Conservation (phyloP, 2,329 filamentous ascomycete genomes). For the Claviceps sp. region DNA sequence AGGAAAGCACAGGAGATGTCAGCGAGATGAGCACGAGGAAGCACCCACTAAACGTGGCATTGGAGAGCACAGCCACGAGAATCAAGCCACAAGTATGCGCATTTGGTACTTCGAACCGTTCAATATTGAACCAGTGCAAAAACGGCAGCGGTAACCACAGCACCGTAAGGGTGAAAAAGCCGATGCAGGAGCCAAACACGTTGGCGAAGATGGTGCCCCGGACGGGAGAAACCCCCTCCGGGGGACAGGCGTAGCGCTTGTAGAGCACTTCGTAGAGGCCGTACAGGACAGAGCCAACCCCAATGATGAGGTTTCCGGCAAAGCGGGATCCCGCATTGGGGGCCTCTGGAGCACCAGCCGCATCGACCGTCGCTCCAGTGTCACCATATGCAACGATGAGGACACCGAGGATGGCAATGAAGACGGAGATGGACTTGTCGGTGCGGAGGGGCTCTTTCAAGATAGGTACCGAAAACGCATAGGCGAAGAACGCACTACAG, state of each 20-base stretch:
- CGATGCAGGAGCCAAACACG: constrained; percentile 78
- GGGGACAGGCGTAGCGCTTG: constrained; percentile 85
- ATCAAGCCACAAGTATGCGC: constrained; percentile 72
- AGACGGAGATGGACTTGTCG: constrained; percentile 77
- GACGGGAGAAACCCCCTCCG: constrained; percentile 70
- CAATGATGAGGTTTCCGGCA: constrained; percentile 83
- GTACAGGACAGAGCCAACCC: constrained; percentile 79
- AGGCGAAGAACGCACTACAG: constrained; percentile 96
- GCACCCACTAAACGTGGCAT: constrained; percentile 82
- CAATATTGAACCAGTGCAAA: constrained; percentile 63
- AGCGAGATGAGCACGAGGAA: constrained; percentile 89
- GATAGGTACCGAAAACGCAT: constrained; percentile 86
- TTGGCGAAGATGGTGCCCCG: constrained; percentile 96
- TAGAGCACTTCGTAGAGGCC: constrained; percentile 96
- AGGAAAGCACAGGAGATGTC: constrained; percentile 83
- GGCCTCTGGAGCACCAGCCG: constrained; percentile 22
- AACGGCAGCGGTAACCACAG: constrained; percentile 88
- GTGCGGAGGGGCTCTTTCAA: constrained; percentile 71
- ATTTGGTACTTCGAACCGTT: constrained; percentile 69
- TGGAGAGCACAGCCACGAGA: constrained; percentile 66
- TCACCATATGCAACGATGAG: constrained; percentile 94
- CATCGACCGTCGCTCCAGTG: constrained; percentile 29
- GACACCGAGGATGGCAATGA: constrained; percentile 77
- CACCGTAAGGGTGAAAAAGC: constrained; percentile 69
- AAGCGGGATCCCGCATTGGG: constrained; percentile 47